A percentile compares a stretch with the other conserved stretches of the same genome.
Evolutionary conservation across 225 moss, liverwort and hornwort genomes (phyloP).

Genomic region (Marchantia paleacea): DNA sequence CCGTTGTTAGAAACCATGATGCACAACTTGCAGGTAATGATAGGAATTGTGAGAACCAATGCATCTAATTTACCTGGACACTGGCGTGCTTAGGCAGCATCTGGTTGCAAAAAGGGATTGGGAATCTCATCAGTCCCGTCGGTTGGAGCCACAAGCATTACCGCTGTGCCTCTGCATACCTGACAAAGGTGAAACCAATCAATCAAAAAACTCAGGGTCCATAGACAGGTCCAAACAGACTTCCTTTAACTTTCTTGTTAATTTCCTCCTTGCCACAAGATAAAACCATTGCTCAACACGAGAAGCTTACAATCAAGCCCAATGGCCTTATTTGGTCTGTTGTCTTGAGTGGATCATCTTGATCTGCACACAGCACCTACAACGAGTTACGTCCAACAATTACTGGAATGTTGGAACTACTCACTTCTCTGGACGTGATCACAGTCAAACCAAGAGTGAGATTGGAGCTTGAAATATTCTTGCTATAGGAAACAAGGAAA

Average conservation of each 20-base stretch:
- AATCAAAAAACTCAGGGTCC: neutral
- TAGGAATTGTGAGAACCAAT: neutral
- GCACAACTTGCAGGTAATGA: neutral
- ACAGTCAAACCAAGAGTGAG: neutral
- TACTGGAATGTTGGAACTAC: neutral
- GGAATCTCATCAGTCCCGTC: slow-evolving; percentile 95
- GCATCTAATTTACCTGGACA: neutral
- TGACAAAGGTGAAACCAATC: slow-evolving; percentile 30
- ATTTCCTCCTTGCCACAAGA: neutral
- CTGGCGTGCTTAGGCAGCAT: slow-evolving; percentile 25
- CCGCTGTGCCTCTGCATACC: slow-evolving; percentile 98
- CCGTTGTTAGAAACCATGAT: neutral
- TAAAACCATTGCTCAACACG: neutral
- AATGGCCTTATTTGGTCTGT: slow-evolving; percentile 82
- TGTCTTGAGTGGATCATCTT: slow-evolving; percentile 88
- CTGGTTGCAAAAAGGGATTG: slow-evolving; percentile 73
- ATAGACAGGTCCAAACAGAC: neutral
- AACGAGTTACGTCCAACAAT: neutral
- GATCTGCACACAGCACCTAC: slow-evolving; percentile 55
- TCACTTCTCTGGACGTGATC: neutral
- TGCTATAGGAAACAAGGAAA: neutral
- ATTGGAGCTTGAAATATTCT: neutral
- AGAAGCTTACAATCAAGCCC: slow-evolving; percentile 80
- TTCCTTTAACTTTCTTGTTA: neutral
- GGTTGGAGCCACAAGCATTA: slow-evolving; percentile 94